A percentile compares a stretch with the other conserved stretches of the same genome.
Evolutionary conservation across 2,329 filamentous ascomycete genomes (phyloP).

Genomic region (Penicillium sclerotiorum): DNA sequence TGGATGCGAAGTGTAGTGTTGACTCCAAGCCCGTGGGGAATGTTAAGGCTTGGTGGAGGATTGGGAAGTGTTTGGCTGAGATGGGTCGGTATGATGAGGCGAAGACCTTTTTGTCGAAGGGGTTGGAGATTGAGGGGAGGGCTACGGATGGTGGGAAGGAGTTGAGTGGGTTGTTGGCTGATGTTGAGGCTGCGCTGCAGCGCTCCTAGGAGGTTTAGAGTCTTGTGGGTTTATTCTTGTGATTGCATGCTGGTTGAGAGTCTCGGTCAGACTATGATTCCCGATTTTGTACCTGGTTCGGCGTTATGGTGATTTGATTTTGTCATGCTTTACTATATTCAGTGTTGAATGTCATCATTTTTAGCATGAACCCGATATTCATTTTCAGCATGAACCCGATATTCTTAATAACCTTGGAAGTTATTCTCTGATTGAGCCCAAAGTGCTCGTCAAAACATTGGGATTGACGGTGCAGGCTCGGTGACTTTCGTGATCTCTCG

Average conservation of each 20-base stretch:
- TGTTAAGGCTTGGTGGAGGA: slow-evolving; percentile 91
- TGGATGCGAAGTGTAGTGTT: slow-evolving; percentile 85
- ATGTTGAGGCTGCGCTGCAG: slow-evolving; percentile 66
- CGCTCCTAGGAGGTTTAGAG: slow-evolving; percentile 23
- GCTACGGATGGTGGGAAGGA: slow-evolving; percentile 52
- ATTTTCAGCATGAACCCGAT: no score
- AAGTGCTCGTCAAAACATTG: no score
- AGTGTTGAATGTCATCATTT: no score
- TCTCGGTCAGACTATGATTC: neutral
- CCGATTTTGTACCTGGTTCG: neutral
- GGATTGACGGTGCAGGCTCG: no score
- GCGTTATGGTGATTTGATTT: neutral
- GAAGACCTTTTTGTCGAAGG: slow-evolving; percentile 72
- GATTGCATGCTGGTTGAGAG: neutral
- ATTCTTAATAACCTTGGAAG: no score
- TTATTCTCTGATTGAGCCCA: no score
- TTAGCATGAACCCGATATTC: no score
- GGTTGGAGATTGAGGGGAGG: slow-evolving; percentile 77
- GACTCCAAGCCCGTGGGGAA: slow-evolving; percentile 86
- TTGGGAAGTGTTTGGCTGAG: slow-evolving; percentile 82
- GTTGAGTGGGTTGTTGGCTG: slow-evolving; percentile 62
- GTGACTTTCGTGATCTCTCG: no score
- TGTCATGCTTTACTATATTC: neutral
- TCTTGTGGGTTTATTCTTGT: neutral
- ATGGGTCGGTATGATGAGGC: slow-evolving; percentile 89